These are phyloP conservation scores for Chernovozyma sophiae-reginae DNA, from an alignment of 1,139 yeast species.

Conservation along the genomic window DNA sequence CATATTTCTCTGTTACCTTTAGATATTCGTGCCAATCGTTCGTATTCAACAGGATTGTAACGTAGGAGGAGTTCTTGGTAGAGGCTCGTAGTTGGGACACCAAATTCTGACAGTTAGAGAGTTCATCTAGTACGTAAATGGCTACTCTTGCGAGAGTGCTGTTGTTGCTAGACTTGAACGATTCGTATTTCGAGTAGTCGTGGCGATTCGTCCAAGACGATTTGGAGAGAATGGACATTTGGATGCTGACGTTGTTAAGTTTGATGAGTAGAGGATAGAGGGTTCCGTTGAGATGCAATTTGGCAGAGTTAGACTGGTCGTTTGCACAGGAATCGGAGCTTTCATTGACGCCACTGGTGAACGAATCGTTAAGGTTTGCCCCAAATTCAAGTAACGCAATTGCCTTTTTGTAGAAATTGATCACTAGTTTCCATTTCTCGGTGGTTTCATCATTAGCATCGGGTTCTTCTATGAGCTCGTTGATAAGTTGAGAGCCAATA, in stretches of 20 bases:
- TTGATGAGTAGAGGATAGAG: conserved; percentile 23
- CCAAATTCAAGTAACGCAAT: conserved; percentile 28
- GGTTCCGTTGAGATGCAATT: conserved; percentile 16
- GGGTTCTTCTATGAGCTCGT: conserved; percentile 30
- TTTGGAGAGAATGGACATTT: conserved; percentile 39
- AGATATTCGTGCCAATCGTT: conserved; percentile 34
- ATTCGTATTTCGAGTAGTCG: conserved; percentile 23
- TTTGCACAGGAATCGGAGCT: too few species aligned
- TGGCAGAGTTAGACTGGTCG: too few species aligned
- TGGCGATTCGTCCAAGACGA: conserved; percentile 38
- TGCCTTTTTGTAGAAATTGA: conserved; percentile 28
- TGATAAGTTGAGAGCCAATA: conserved; percentile 35
- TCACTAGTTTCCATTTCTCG: conserved; percentile 38
- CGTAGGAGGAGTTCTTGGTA: conserved; percentile 1
- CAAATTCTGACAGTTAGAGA: conserved; percentile 18
- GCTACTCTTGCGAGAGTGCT: conserved; percentile 43
- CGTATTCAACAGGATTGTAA: conserved; percentile 12
- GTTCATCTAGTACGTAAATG: conserved; percentile 33
- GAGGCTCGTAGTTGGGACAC: conserved; percentile 11
- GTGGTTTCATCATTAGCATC: conserved; percentile 12
- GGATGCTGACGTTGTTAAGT: conserved; percentile 30
- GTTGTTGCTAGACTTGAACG: conserved; percentile 31
- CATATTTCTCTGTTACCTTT: conserved; percentile 29
- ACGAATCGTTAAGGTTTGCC: conserved; percentile 4
- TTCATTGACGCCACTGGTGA: too few species aligned